phyloP scores from a whole-genome alignment of 2,329 filamentous ascomycete species.

The Pyrenochaeta sp. region DNA sequence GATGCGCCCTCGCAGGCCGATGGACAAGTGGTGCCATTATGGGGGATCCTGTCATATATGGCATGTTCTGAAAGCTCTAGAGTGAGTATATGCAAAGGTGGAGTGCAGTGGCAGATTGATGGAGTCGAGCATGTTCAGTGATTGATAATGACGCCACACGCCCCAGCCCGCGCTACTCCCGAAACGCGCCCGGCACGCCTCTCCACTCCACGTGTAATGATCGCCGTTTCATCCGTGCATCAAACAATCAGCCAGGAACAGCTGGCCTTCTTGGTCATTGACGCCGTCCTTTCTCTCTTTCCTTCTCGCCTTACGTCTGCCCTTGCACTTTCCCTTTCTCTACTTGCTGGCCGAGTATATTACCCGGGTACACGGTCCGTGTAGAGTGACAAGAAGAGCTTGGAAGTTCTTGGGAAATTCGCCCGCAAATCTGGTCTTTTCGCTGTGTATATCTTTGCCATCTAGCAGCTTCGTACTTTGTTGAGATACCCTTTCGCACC shows the following conservation, averaged over 20 bases:
- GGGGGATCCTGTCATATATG: slow-evolving; percentile 29
- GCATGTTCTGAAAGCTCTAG: slow-evolving; percentile 21
- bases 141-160: slow-evolving; percentile 38
- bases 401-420: slow-evolving; percentile 15
- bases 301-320: slow-evolving; percentile 13
- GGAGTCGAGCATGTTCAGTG: neutral
- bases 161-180: slow-evolving; percentile 26
- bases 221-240: slow-evolving; percentile 47
- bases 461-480: neutral
- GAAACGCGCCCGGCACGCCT: slow-evolving; percentile 26
- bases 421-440: slow-evolving; percentile 24
- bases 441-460: neutral
- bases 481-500: slow-evolving; percentile 1
- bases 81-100: too few relatives aligned
- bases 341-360: slow-evolving; percentile 30
- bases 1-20: slow-evolving; percentile 25
- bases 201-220: slow-evolving; percentile 29
- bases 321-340: slow-evolving; percentile 7
- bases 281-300: slow-evolving; percentile 12
- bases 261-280: slow-evolving; percentile 38
- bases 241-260: slow-evolving; percentile 34
- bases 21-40: slow-evolving; percentile 34
- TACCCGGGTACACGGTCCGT: slow-evolving; percentile 31
- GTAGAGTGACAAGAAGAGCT: slow-evolving; percentile 16
- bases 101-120: too few relatives aligned